These are phyloP conservation scores for Glycine tomentella DNA, from an alignment of 306 rosid genomes.

Conservation along the genomic window DNA sequence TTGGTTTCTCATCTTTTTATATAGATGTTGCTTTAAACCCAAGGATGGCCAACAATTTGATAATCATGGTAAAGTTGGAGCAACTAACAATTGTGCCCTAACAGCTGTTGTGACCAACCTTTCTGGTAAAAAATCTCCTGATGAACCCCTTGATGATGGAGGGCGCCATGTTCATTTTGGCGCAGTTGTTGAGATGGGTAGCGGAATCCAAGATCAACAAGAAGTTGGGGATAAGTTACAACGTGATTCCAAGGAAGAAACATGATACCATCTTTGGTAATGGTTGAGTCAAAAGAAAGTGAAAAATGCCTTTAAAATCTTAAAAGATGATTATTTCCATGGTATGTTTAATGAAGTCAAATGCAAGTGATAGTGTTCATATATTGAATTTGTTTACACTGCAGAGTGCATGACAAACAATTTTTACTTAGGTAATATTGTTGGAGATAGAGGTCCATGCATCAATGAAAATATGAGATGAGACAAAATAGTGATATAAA, in stretches of 20 bases:
- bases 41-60: neutral
- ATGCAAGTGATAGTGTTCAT: slow-evolving; percentile 13
- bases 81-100: neutral
- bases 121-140: slow-evolving; percentile 28
- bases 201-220: slow-evolving; percentile 14
- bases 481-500: neutral
- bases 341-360: neutral
- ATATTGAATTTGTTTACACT: neutral
- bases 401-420: slow-evolving; percentile 1
- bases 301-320: slow-evolving; percentile 49
- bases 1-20: slow-evolving; percentile 62
- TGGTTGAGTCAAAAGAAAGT: slow-evolving; percentile 43
- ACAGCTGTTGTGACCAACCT: neutral
- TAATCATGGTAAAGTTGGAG: neutral
- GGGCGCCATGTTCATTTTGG: slow-evolving; percentile 64
- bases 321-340: slow-evolving; percentile 18
- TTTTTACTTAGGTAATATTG: slow-evolving; percentile 1
- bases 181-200: slow-evolving; percentile 52
- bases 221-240: neutral
- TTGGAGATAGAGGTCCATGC: slow-evolving; percentile 1
- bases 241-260: neutral
- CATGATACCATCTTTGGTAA: slow-evolving; percentile 12
- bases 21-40: slow-evolving; percentile 53
- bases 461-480: slow-evolving; percentile 5
- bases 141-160: too few relatives aligned